Evolutionary conservation across 2,329 filamentous ascomycete species (phyloP), one percentile per base, ranked within the genome.

Genomic region (Neofusicoccum parvum): DNA sequence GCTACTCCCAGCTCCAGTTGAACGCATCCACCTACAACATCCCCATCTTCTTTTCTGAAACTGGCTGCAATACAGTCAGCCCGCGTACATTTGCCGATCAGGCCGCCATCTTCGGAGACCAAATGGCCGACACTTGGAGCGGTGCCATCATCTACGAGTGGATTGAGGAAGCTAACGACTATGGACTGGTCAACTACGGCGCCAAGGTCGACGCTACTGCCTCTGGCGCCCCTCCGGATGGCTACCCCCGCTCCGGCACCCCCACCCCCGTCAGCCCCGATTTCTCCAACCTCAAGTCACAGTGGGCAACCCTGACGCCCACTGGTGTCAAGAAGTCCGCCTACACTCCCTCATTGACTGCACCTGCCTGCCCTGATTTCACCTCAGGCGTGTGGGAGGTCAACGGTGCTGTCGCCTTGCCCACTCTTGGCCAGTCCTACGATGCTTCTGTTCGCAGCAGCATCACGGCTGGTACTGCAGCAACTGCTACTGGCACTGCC

Each of bases 31-130:
- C 86, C 71, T 94, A 92, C 77, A 89, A 88, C 53, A 87, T 96
- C n/a, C 92, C 92, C 20, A 92, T 95, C 72, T 94, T 93, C 83
- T 92, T 96, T 79, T 94, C 91, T 39, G 92, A 96, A 79, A 95
- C 92, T 3, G 92, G 92, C 66, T 96, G 92, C 84, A 94, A 91
- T 74, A 83, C 63, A 0, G 45, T 59, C 0, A 79, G 80, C 1
- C 88, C 89, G 0, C 85, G 90, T 49, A 79, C 83, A 1, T 92
- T 91, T 74, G 82, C 83, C 27, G 90, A 96, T 74, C 91, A 95
- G 77, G 83, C 85, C 46, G 88, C 91, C 58, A 92, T 96, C 70
- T 90, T 95, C 71, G 90, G 91, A 49, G 70, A 83, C 0, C 79
- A 91, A 2, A 96, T 96, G 92, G 80, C 85, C 5, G 81, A 83